A percentile compares a stretch with the other conserved stretches of the same genome.
phyloP scores from a whole-genome alignment of 108 stramenopile genomes.

The Nitzschia inconspicua region DNA sequence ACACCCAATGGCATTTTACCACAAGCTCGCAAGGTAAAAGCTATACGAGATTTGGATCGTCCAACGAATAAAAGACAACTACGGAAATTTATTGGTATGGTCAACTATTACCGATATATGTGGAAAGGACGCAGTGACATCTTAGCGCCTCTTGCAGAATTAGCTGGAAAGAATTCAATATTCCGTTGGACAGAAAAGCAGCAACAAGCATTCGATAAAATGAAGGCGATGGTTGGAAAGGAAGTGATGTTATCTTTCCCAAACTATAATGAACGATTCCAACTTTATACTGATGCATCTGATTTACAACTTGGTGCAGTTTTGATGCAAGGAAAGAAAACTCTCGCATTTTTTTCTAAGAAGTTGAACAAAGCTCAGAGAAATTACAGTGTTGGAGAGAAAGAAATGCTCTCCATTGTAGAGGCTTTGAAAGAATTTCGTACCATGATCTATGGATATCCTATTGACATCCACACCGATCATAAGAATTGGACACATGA shows the following conservation, averaged over 20 bases:
- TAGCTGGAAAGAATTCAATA: slow-evolving; percentile 18
- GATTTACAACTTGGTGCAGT: slow-evolving; percentile 27
- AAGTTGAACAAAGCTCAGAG: slow-evolving; percentile 37
- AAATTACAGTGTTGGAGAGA: too few relatives aligned
- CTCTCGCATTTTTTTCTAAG: slow-evolving; percentile 21
- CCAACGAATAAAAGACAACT: slow-evolving; percentile 14
- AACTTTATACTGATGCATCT: slow-evolving; percentile 29
- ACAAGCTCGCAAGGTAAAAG: neutral
- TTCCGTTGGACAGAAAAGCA: slow-evolving; percentile 28
- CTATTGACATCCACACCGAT: too few relatives aligned
- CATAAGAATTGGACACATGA: too few relatives aligned
- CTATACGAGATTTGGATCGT: neutral
- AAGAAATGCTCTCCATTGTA: too few relatives aligned
- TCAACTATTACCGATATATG: slow-evolving; percentile 50
- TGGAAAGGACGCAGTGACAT: slow-evolving; percentile 31
- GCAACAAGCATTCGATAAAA: slow-evolving; percentile 39
- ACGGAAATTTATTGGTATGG: slow-evolving; percentile 28
- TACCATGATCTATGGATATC: too few relatives aligned
- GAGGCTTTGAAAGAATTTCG: too few relatives aligned
- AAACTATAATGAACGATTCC: slow-evolving; percentile 26
- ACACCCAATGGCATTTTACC: too few relatives aligned
- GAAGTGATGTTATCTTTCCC: slow-evolving; percentile 42
- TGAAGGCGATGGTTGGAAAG: slow-evolving; percentile 27
- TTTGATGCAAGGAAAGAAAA: slow-evolving; percentile 23
- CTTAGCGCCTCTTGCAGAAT: slow-evolving; percentile 36